These are phyloP conservation scores for Diaporthe sp. DNA, from an alignment of 2,329 filamentous ascomycete genomes.

Conservation along the genomic window DNA sequence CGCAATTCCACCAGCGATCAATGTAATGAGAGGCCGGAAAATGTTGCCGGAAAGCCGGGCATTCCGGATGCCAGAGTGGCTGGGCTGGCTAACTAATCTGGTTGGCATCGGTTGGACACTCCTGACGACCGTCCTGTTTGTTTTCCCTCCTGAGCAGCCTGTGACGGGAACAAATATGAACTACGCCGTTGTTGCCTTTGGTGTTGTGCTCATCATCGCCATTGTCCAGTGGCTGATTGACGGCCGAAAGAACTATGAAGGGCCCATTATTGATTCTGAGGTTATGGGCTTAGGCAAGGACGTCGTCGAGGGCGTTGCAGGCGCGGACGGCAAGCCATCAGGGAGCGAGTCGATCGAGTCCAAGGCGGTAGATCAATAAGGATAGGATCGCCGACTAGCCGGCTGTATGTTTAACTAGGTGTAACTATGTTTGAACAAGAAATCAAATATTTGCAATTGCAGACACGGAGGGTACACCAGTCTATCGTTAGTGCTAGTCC, in stretches of 20 bases:
- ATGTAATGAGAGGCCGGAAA: slow-evolving; percentile 74
- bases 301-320: slow-evolving; percentile 41
- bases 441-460: too few species aligned
- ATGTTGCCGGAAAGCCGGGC: slow-evolving; percentile 68
- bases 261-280: slow-evolving; percentile 48
- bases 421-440: background rate
- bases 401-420: background rate
- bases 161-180: slow-evolving; percentile 78
- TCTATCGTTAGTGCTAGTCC: too few species aligned
- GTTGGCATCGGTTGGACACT: slow-evolving; percentile 74
- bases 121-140: slow-evolving; percentile 80
- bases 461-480: too few species aligned
- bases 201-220: slow-evolving; percentile 60
- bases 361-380: slow-evolving; percentile 33
- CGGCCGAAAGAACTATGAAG: slow-evolving; percentile 61
- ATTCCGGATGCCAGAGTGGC: slow-evolving; percentile 50
- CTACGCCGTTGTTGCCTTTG: slow-evolving; percentile 63
- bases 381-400: background rate
- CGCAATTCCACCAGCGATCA: slow-evolving; percentile 79
- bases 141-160: slow-evolving; percentile 77
- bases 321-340: slow-evolving; percentile 31
- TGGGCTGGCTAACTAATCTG: slow-evolving; percentile 52
- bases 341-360: slow-evolving; percentile 6
- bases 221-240: slow-evolving; percentile 61
- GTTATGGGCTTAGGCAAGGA: slow-evolving; percentile 40